These are phyloP conservation scores for Metrosideros polymorpha DNA, from an alignment of 441 rosid genomes.

Conservation along the genomic window DNA sequence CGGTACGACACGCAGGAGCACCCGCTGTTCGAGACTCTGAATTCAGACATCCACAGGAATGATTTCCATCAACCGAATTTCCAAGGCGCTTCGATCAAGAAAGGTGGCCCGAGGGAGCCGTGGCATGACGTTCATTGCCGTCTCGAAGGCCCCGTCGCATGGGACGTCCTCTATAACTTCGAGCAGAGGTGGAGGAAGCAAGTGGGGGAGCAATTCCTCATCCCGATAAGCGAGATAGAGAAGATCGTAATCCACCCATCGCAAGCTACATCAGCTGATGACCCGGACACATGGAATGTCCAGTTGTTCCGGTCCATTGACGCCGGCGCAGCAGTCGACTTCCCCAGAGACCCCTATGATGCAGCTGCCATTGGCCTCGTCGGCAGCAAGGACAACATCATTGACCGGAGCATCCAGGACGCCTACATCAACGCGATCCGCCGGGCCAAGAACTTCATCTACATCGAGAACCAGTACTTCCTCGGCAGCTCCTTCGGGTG, in stretches of 20 bases:
- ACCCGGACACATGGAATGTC: slow-evolving; percentile 40
- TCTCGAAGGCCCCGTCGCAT: slow-evolving; percentile 57
- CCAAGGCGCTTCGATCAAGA: slow-evolving; percentile 33
- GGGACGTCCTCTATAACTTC: slow-evolving; percentile 55
- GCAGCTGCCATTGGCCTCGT: slow-evolving; percentile 28
- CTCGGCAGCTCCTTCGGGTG: slow-evolving; percentile 61
- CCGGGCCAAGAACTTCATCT: slow-evolving; percentile 47
- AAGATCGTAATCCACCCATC: neutral
- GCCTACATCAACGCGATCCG: slow-evolving; percentile 53
- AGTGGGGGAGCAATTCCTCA: slow-evolving; percentile 6
- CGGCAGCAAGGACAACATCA: slow-evolving; percentile 23
- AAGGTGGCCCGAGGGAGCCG: slow-evolving; percentile 65
- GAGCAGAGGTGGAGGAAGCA: slow-evolving; percentile 64
- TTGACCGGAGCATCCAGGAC: slow-evolving; percentile 55
- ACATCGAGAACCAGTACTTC: slow-evolving; percentile 61
- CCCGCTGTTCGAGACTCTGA: slow-evolving; percentile 36
- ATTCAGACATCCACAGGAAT: slow-evolving; percentile 13
- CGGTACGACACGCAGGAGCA: slow-evolving; percentile 45
- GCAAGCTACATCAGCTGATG: neutral
- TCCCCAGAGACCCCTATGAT: slow-evolving; percentile 15
- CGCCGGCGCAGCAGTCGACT: slow-evolving; percentile 25
- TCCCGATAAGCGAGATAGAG: neutral
- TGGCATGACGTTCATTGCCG: slow-evolving; percentile 68
- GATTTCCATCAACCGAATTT: slow-evolving; percentile 68
- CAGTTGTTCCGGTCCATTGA: slow-evolving; percentile 65